Evolutionary conservation across 305 asterid species (phyloP), one percentile per base, ranked within the genome.

Genomic region (Galium porrigens): DNA sequence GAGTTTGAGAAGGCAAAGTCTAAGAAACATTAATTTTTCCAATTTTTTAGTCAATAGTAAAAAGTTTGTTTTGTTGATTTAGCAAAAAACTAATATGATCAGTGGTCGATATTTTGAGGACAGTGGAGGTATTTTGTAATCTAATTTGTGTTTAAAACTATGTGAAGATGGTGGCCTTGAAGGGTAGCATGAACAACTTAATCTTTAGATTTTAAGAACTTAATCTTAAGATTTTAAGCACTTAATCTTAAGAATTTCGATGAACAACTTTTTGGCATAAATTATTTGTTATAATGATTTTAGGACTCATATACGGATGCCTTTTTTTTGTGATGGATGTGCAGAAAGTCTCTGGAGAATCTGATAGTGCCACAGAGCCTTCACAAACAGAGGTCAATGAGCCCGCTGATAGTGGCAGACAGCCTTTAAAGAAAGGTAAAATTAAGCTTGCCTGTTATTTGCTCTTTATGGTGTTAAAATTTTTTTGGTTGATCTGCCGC

Each of bases 1-100:
- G 94, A 86, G 58, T 79, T 89, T 76, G 95, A 85, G 86, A 87
- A 83, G 95, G 97, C 86, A 82, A 63, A 64, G 51, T 41, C 46
- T 29, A 32, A 39, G 18, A 32, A 30, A 41, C 20, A 33, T 32
- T 1, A 14, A 55, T 4, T 15, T 58, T 18, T 18, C 5, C 1
- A 2, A 8, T 14, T 14, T 22, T 68, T 29, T n/a, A 17, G 27
- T 52, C 3, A 20, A 3, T 3, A 4, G 29, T 5, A 11, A 56
- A 34, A 34, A 33, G 0, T 58, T 6, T 17, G 1, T 48, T 56
- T 36, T 63, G 15, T 12, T 33, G 32, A 9, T 34, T 9, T 5
- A 5, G 54, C 22, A 39, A 34, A 58, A 11, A 39, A 14, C 37
- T 8, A 52, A 27, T 5, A 27, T 4, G n/a, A 22, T 27, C 22